Evolutionary conservation across 2,329 filamentous ascomycete genomes (phyloP).

Genomic region (Cryphonectria japonica): DNA sequence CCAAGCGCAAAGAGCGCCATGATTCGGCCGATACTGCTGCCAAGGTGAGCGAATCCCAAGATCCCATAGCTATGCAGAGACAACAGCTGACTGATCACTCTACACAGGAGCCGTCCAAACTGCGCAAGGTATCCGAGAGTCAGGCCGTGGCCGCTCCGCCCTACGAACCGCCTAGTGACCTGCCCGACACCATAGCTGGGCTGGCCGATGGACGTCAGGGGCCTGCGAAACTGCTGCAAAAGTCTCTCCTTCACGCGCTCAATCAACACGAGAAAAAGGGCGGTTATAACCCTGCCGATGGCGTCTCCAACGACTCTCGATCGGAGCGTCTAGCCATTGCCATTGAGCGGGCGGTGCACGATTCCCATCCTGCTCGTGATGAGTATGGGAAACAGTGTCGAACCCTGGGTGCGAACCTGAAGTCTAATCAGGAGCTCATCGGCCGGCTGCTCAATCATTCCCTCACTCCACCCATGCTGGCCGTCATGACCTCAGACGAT

Average conservation of each 20-base stretch:
- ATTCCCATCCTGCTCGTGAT: constrained; percentile 55
- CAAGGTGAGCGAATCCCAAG: constrained; percentile 47
- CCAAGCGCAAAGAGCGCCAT: constrained; percentile 62
- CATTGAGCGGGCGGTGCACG: constrained; percentile 74
- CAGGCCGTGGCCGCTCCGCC: constrained; percentile 44
- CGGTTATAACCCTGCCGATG: constrained; percentile 64
- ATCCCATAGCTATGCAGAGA: too few relatives aligned
- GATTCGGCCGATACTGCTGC: constrained; percentile 56
- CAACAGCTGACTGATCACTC: not conserved
- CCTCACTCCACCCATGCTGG: constrained; percentile 74
- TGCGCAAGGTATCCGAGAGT: constrained; percentile 60
- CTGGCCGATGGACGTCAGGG: constrained; percentile 68
- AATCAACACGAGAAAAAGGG: constrained; percentile 68
- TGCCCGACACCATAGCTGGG: constrained; percentile 55
- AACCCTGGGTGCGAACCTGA: constrained; percentile 82
- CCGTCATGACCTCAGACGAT: constrained; percentile 87
- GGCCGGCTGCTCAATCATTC: constrained; percentile 73
- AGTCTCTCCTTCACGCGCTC: constrained; percentile 69
- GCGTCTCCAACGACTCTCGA: constrained; percentile 64
- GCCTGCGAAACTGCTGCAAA: constrained; percentile 71
- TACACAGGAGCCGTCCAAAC: constrained; percentile 49
- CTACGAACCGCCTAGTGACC: constrained; percentile 56
- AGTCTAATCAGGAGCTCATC: constrained; percentile 81
- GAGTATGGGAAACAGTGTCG: constrained; percentile 69
- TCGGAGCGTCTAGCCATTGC: constrained; percentile 74